Base-by-base conservation (phyloP, 2,329 filamentous ascomycete species). In the Colletotrichum filicis region DNA sequence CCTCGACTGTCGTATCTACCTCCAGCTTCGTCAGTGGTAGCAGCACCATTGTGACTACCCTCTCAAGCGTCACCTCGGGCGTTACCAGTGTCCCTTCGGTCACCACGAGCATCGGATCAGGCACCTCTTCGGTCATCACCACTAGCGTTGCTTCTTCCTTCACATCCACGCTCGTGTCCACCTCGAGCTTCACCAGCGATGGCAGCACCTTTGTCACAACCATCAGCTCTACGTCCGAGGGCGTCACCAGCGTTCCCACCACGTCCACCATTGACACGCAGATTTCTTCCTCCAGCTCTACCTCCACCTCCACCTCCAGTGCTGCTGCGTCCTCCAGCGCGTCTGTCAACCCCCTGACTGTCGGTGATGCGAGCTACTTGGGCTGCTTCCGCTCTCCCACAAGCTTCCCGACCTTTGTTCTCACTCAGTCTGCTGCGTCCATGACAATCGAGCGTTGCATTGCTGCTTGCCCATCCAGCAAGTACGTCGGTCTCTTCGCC, bases 311-410 rank as follows among this genome's bases (percentile, higher is more conserved):
- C 22, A 28, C n/a, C 24, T 32, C 67, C 14, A 53, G 61, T 24
- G n/a, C 42, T 19, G 26, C 63, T 16, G 53, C 46, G 24, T 56
- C 49, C 24, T 22, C 61, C n/a, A 46, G 66, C 32, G 53, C 42
- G 28, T 16, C 37, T 19, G 37, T 42, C 37, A 61, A 76, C 46
- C 73, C 65, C 22, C 49, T 28, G 49, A 26, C 22, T 3, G 26
- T 75, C 32, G 69, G 68, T 7, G 69, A 64, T 67, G 79, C 75
- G 68, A 74, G 66, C 62, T 76, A 75, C 70, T 67, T 76, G 53
- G 80, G 80, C 68, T 82, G 80, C 72, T 68, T 78, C 46, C 61
- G 60, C 35, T 80, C 79, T 35, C 11, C 58, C 6, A 63, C 75
- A 30, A 76, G 78, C 53, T 80, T 81, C 77, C 73, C 76, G 1